These are phyloP conservation scores for Trichoderma sp. DNA, from an alignment of 2,329 filamentous ascomycete genomes.

Conservation along the genomic window DNA sequence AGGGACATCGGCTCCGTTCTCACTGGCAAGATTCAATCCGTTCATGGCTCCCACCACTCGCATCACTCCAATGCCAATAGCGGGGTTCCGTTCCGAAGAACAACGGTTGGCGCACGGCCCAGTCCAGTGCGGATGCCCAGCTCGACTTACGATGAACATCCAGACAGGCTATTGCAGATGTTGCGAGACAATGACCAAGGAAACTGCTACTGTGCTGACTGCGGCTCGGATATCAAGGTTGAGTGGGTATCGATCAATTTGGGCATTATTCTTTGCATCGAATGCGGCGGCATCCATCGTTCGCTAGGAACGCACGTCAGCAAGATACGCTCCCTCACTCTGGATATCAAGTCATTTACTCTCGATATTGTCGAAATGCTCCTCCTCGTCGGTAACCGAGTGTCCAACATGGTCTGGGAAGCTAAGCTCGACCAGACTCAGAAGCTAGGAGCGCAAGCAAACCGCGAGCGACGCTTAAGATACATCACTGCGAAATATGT, in stretches of 20 bases:
- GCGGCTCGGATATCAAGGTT: slow-evolving; percentile 84
- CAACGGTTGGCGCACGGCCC: slow-evolving; percentile 86
- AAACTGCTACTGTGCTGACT: slow-evolving; percentile 93
- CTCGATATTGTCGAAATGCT: slow-evolving; percentile 94
- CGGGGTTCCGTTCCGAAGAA: slow-evolving; percentile 72
- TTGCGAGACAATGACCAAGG: slow-evolving; percentile 88
- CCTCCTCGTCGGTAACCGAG: slow-evolving; percentile 84
- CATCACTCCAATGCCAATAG: slow-evolving; percentile 44
- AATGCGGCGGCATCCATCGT: slow-evolving; percentile 95
- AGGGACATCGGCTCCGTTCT: slow-evolving; percentile 90
- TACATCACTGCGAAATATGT: slow-evolving; percentile 97
- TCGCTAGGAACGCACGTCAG: slow-evolving; percentile 97
- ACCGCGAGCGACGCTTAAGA: slow-evolving; percentile 82
- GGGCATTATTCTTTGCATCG: slow-evolving; percentile 93
- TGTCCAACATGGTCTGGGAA: slow-evolving; percentile 98
- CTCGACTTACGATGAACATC: slow-evolving; percentile 74
- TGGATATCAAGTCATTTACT: slow-evolving; percentile 95
- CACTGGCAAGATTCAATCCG: slow-evolving; percentile 82
- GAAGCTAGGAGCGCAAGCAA: slow-evolving; percentile 76
- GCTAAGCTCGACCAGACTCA: slow-evolving; percentile 69
- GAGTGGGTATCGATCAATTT: slow-evolving; percentile 99
- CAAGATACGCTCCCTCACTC: slow-evolving; percentile 90
- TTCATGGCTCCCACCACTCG: slow-evolving; percentile 54
- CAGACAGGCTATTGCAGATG: slow-evolving; percentile 80
- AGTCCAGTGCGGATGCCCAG: slow-evolving; percentile 65